A percentile compares a stretch with the other conserved stretches of the same genome.
Conservation (phyloP, 371 early-diverging fungal genomes). For the Umbelopsis sp. region DNA sequence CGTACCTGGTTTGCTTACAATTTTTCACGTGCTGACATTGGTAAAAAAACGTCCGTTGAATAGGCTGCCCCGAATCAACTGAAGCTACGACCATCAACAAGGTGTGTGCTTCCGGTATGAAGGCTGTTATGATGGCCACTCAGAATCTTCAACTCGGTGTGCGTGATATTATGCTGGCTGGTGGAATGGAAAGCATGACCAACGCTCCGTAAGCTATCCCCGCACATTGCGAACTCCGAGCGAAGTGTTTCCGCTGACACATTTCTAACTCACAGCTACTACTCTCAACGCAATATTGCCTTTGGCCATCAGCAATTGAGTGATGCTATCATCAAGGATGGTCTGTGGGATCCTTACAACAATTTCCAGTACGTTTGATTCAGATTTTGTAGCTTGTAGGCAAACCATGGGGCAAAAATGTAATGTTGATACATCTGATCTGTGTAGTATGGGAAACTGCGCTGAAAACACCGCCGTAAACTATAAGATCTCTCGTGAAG, state of each 20-base stretch:
- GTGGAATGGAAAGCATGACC: slow-evolving; percentile 97
- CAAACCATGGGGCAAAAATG: too few relatives aligned
- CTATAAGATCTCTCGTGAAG: slow-evolving; percentile 79
- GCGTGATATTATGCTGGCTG: slow-evolving; percentile 78
- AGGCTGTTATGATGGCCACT: slow-evolving; percentile 78
- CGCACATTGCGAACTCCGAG: slow-evolving; percentile 5
- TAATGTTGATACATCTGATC: slow-evolving; percentile 26
- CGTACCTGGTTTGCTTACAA: background rate
- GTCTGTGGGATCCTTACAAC: slow-evolving; percentile 94
- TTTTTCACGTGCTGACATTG: slow-evolving; percentile 8
- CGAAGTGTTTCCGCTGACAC: background rate
- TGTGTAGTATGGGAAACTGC: slow-evolving; percentile 83
- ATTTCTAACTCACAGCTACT: slow-evolving; percentile 47
- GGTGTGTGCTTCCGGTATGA: slow-evolving; percentile 95
- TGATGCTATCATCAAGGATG: slow-evolving; percentile 94
- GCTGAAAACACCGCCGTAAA: slow-evolving; percentile 92
- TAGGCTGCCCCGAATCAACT: slow-evolving; percentile 76
- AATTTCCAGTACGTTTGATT: slow-evolving; percentile 60
- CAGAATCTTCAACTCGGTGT: slow-evolving; percentile 67
- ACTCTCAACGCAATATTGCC: slow-evolving; percentile 62
- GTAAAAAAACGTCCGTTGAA: background rate
- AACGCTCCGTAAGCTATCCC: slow-evolving; percentile 76
- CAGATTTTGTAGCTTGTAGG: too few relatives aligned
- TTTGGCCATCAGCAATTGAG: slow-evolving; percentile 85
- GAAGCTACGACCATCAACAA: slow-evolving; percentile 93